Percentiles rank a stretch among this genome's conserved stretches.
These are phyloP conservation scores for Calocybe cyanea DNA, from an alignment of 768 basidiomycete species.

Conservation along the genomic window DNA sequence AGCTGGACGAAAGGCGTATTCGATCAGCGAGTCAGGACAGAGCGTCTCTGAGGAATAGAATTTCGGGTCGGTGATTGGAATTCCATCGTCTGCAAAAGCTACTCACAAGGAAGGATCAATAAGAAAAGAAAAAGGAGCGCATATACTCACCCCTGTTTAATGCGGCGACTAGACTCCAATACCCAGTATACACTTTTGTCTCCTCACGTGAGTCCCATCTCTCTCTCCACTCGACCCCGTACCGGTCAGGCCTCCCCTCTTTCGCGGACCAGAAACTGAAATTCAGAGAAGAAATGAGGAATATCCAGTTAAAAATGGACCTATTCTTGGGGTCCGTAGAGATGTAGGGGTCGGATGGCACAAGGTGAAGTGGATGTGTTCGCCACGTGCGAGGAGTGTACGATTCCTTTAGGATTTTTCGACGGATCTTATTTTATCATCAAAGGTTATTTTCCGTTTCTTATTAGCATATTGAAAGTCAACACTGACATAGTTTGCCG, in stretches of 20 bases:
- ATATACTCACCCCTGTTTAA: conserved; percentile 63
- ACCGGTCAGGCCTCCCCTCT: conserved; percentile 56
- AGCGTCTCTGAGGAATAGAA: conserved; percentile 71
- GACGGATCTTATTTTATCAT: conserved; percentile 48
- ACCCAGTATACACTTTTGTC: conserved; percentile 68
- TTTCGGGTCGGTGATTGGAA: conserved; percentile 73
- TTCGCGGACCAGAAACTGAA: conserved; percentile 87
- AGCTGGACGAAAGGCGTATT: conserved; percentile 69
- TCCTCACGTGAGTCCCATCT: conserved; percentile 51
- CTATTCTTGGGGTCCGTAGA: conserved; percentile 50
- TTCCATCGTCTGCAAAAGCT: conserved; percentile 71
- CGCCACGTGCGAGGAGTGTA: conserved; percentile 84
- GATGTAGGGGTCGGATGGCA: conserved; percentile 62
- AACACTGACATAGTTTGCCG: conserved; percentile 60
- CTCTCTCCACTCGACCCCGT: conserved; percentile 73
- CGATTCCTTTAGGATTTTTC: conserved; percentile 52
- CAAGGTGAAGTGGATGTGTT: conserved; percentile 69
- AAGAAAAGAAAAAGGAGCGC: conserved; percentile 3
- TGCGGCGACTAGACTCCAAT: conserved; percentile 84
- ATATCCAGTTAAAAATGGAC: conserved; percentile 77
- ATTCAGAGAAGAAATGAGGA: conserved; percentile 81
- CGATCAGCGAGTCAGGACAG: conserved; percentile 70
- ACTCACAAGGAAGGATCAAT: conserved; percentile 1
- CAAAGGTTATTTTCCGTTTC: neutral
- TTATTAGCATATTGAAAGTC: neutral